Conservation (phyloP, 768 basidiomycete genomes). For the Boletus pseudopeckii region DNA sequence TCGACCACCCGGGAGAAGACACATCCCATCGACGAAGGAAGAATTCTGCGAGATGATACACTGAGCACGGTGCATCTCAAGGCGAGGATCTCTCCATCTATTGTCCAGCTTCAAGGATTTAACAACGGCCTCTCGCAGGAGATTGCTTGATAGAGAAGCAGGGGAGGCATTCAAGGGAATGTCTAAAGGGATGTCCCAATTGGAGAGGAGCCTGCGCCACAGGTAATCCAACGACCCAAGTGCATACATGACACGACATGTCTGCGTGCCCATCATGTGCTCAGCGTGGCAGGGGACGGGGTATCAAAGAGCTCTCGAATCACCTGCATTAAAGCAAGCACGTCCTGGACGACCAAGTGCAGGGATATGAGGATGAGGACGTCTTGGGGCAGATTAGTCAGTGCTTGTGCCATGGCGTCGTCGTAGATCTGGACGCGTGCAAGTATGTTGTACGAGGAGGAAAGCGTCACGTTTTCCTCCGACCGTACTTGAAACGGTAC, state of each 20-base stretch:
- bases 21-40: slow-evolving; percentile 39
- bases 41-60: slow-evolving; percentile 34
- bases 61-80: slow-evolving; percentile 35
- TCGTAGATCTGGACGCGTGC: neutral
- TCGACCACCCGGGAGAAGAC: slow-evolving; percentile 43
- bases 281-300: slow-evolving; percentile 8
- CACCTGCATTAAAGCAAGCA: slow-evolving; percentile 51
- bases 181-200: slow-evolving; percentile 40
- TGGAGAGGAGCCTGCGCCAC: slow-evolving; percentile 46
- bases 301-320: slow-evolving; percentile 6
- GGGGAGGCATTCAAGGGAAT: slow-evolving; percentile 34
- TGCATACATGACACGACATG: slow-evolving; percentile 59
- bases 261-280: slow-evolving; percentile 38
- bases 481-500: neutral
- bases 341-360: slow-evolving; percentile 36
- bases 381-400: slow-evolving; percentile 42
- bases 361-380: slow-evolving; percentile 39
- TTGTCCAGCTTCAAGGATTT: slow-evolving; percentile 48
- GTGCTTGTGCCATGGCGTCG: slow-evolving; percentile 6
- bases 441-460: neutral
- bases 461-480: too few relatives aligned
- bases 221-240: slow-evolving; percentile 49
- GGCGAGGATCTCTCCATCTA: slow-evolving; percentile 44
- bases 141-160: slow-evolving; percentile 34
- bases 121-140: slow-evolving; percentile 41